Base-by-base conservation (phyloP, 257 asterid species). In the Craterostigma plantagineum region DNA sequence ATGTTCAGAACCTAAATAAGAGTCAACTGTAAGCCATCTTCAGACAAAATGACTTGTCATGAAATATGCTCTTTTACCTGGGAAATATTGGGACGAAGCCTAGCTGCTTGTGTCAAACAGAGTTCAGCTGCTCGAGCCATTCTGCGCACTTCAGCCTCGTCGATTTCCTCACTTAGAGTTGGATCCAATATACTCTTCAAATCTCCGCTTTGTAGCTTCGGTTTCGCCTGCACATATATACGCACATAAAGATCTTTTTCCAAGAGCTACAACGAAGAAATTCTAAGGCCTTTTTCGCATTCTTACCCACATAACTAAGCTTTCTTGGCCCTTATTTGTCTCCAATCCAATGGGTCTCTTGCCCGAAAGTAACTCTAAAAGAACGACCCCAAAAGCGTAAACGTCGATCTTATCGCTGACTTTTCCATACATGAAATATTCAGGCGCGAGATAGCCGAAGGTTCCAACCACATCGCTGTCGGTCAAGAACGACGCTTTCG, bases 361-460 rank as follows among this genome's bases (percentile, higher is more conserved):
- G 35, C 99, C 99, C 0, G 99, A 72, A 40, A 90, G 61, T 65
- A 90, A 53, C 62, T 90, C 99, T 33, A 90, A 70, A 14, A 90
- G 75, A 51, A 90, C 94, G 13, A 90, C 99, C 6, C 99, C 99
- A 15, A 79, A 90, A 39, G 99, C 92, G 53, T 77, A 90, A 11
- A 90, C 90, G 49, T 90, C 96, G 37, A 90, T 76, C 75, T 84
- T 90, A 61, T 80, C 84, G 12, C 99, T 90, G 14, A 90, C 77
- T 72, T 80, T 79, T 4, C 99, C 99, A 38, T 77, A 90, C 96
- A 90, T 79, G 43, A 90, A 83, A 60, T 90, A 90, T 65, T 90
- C 99, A 0, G 99, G 99, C 18, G 99, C 96, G 7, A 90, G 90
- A 66, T 90, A 90, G 16, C 99, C 99, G 45, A 90, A 90, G 10